Percentiles rank a stretch among this genome's conserved stretches.
Conservation (phyloP, 805 yeast species). For the Danielia oregonensis region DNA sequence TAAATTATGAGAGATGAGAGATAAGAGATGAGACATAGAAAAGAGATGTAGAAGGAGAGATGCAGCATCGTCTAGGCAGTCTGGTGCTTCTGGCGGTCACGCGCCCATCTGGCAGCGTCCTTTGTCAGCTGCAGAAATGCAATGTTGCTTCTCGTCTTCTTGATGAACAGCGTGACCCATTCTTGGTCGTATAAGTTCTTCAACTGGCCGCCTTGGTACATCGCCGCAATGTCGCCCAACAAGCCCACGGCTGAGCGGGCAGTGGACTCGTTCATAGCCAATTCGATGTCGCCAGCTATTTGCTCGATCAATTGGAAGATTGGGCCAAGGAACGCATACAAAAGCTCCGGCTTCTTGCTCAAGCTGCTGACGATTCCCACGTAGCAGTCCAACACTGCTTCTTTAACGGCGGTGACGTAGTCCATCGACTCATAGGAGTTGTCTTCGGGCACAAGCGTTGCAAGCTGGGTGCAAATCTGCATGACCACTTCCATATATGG, state of each 20-base stretch:
- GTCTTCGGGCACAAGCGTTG: conserved; percentile 60
- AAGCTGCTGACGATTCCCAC: conserved; percentile 95
- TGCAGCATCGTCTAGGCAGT: conserved; percentile 3
- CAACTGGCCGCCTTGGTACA: conserved; percentile 77
- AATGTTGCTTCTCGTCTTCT: conserved; percentile 63
- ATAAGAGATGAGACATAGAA: conserved; percentile 5
- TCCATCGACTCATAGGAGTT: conserved; percentile 72
- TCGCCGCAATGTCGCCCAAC: conserved; percentile 87
- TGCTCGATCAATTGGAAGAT: conserved; percentile 66
- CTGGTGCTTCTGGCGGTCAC: conserved; percentile 69
- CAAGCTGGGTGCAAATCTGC: conserved; percentile 69
- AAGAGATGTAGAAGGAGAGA: conserved; percentile 1
- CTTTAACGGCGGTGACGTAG: conserved; percentile 67
- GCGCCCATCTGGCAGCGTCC: conserved; percentile 97
- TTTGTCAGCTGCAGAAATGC: conserved; percentile 62
- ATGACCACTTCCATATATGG: conserved; percentile 78
- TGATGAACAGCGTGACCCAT: conserved; percentile 79
- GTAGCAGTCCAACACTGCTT: conserved; percentile 91
- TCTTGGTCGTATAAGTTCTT: conserved; percentile 61
- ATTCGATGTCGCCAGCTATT: conserved; percentile 55
- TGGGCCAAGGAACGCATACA: conserved; percentile 62
- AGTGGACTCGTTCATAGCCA: conserved; percentile 63
- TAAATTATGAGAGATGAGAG: conserved; percentile 1
- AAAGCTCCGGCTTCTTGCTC: conserved; percentile 59
- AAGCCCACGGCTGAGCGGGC: conserved; percentile 85